phyloP scores from a whole-genome alignment of 2,329 filamentous ascomycete genomes.

The Pestalotiopsis sp. region DNA sequence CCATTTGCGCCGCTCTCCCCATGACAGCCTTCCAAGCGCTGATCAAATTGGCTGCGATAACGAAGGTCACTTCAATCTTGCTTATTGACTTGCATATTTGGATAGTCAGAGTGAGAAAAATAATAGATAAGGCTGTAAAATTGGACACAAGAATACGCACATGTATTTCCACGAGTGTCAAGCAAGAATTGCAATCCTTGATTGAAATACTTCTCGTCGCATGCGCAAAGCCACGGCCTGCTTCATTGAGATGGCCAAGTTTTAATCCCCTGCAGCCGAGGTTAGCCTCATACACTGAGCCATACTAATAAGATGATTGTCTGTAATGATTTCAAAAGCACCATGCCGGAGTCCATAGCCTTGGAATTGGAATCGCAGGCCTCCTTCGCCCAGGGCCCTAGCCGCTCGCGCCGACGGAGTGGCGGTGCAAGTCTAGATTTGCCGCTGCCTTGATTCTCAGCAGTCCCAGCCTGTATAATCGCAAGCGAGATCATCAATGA shows the following conservation, averaged over 20 bases:
- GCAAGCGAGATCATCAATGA: neutral
- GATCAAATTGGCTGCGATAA: no score
- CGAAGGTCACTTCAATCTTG: neutral
- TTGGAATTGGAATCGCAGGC: neutral
- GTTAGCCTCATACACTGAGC: neutral
- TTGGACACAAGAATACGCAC: neutral
- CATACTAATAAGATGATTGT: neutral
- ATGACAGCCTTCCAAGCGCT: no score
- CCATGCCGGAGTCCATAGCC: neutral
- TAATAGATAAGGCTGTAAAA: no score
- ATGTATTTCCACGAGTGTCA: neutral
- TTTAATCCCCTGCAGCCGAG: no score
- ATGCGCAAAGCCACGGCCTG: neutral
- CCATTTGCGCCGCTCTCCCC: no score
- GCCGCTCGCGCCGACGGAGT: neutral
- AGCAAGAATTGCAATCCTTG: neutral
- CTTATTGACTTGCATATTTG: neutral
- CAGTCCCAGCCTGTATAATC: neutral
- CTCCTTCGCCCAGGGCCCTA: neutral
- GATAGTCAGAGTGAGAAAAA: neutral
- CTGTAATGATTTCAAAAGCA: neutral
- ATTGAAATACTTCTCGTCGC: neutral
- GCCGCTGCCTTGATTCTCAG: neutral
- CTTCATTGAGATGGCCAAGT: no score
- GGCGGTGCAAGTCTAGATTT: slow-evolving; percentile 2